Evolutionary conservation across 1,139 yeast species (phyloP).

Genomic region (Saccharomycopsis crataegensis): DNA sequence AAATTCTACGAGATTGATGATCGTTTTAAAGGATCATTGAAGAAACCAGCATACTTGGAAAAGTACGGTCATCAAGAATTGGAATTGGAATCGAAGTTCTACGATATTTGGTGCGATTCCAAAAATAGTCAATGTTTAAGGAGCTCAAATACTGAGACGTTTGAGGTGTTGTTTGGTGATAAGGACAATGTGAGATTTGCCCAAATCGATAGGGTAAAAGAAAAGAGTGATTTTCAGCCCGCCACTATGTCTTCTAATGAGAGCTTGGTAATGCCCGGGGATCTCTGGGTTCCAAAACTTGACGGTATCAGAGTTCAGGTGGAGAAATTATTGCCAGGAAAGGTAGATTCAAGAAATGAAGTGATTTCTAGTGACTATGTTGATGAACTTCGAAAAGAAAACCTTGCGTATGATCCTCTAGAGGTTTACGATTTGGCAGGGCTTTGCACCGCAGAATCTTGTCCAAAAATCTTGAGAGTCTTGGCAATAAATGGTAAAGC

Average conservation of each 20-base stretch:
- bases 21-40: constrained; percentile 30
- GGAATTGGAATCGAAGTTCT: constrained; percentile 18
- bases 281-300: constrained; percentile 34
- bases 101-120: constrained; percentile 9
- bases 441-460: constrained; percentile 21
- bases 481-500: constrained; percentile 19
- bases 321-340: constrained; percentile 33
- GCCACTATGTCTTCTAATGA: background rate
- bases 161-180: constrained; percentile 25
- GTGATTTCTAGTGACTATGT: constrained; percentile 26
- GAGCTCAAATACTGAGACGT: constrained; percentile 20
- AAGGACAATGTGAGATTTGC: constrained; percentile 13
- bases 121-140: constrained; percentile 21
- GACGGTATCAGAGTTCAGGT: constrained; percentile 32
- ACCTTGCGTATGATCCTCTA: background rate
- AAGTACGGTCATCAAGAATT: constrained; percentile 19
- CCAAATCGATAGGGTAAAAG: constrained; percentile 21
- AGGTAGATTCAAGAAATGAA: constrained; percentile 30
- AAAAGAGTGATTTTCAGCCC: constrained; percentile 17
- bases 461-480: constrained; percentile 23
- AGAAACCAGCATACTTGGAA: constrained; percentile 29
- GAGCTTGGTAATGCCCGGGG: constrained; percentile 22
- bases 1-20: constrained; percentile 37
- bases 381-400: background rate
- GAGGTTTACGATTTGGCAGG: constrained; percentile 15